phyloP scores from a whole-genome alignment of 1,139 yeast genomes.

The Candida pseudoviswanathii region DNA sequence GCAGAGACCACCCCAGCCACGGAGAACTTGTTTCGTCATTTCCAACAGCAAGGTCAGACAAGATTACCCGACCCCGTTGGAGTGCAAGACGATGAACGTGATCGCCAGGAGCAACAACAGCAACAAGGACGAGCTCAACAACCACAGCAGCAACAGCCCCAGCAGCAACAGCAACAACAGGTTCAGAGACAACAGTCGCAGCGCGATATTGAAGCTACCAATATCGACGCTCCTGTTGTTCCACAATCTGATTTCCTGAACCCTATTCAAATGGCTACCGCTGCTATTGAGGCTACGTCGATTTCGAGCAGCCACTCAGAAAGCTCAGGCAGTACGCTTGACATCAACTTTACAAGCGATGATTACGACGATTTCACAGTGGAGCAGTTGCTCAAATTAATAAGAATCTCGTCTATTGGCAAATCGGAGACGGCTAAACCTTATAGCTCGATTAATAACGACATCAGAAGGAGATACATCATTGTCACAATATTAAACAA shows the following conservation, averaged over 20 bases:
- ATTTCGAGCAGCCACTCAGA: constrained; percentile 11
- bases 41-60: constrained; percentile 6
- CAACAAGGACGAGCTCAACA: constrained; percentile 1
- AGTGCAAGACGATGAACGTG: constrained; percentile 1
- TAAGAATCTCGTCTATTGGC: constrained; percentile 18
- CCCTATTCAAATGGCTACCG: constrained; percentile 19
- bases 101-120: constrained; percentile 9
- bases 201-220: not conserved
- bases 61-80: constrained; percentile 2
- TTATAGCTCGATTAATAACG: constrained; percentile 24
- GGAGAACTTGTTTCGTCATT: constrained; percentile 9
- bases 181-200: not conserved
- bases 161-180: not conserved
- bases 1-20: constrained; percentile 5
- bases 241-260: constrained; percentile 6
- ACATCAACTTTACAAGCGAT: constrained; percentile 33
- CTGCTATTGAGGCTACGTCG: constrained; percentile 19
- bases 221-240: not conserved
- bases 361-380: constrained; percentile 42
- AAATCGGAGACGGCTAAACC: constrained; percentile 7
- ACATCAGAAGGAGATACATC: constrained; percentile 39
- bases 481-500: constrained; percentile 41
- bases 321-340: constrained; percentile 8
- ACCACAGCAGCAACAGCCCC: not conserved
- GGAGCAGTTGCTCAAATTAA: constrained; percentile 42